These are phyloP conservation scores for Nothophytophthora sp. DNA, from an alignment of 352 stramenopile genomes.

Conservation along the genomic window DNA sequence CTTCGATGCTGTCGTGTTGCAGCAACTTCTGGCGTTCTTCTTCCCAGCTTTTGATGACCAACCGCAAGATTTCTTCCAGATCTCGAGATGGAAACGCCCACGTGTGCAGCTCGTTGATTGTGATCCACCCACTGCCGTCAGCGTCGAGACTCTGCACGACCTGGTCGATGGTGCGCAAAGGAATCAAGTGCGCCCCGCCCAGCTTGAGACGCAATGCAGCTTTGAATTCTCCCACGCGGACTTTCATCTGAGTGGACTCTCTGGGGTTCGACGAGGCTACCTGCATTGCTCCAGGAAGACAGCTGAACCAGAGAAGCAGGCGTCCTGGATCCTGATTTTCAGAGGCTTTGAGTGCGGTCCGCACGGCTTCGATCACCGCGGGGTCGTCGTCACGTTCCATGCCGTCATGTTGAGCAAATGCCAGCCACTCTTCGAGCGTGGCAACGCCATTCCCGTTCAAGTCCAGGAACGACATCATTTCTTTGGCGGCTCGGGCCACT, in stretches of 20 bases:
- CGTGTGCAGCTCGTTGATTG: slow-evolving; percentile 43
- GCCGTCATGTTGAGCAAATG: slow-evolving; percentile 29
- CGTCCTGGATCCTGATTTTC: slow-evolving; percentile 10
- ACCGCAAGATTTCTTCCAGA: slow-evolving; percentile 54
- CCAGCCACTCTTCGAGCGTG: slow-evolving; percentile 54
- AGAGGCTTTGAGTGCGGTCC: slow-evolving; percentile 17
- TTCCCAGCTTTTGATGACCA: slow-evolving; percentile 41
- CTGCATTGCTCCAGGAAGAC: slow-evolving; percentile 36
- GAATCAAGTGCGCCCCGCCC: slow-evolving; percentile 7
- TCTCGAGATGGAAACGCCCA: slow-evolving; percentile 66
- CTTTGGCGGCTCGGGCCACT: slow-evolving; percentile 18
- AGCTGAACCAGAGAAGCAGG: slow-evolving; percentile 50
- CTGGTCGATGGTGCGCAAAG: slow-evolving; percentile 31
- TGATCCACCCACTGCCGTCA: slow-evolving; percentile 70
- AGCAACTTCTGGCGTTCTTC: slow-evolving; percentile 7
- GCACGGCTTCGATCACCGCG: slow-evolving; percentile 24
- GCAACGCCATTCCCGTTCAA: slow-evolving; percentile 56
- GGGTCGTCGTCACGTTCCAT: slow-evolving; percentile 5
- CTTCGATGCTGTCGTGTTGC: neutral
- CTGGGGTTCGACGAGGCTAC: neutral
- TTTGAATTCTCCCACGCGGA: slow-evolving; percentile 65
- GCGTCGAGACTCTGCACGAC: slow-evolving; percentile 49
- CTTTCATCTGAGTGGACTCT: slow-evolving; percentile 30
- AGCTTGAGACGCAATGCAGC: slow-evolving; percentile 34
- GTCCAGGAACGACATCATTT: slow-evolving; percentile 48